Conservation (phyloP, 768 basidiomycete genomes). For the Russula vinacea region DNA sequence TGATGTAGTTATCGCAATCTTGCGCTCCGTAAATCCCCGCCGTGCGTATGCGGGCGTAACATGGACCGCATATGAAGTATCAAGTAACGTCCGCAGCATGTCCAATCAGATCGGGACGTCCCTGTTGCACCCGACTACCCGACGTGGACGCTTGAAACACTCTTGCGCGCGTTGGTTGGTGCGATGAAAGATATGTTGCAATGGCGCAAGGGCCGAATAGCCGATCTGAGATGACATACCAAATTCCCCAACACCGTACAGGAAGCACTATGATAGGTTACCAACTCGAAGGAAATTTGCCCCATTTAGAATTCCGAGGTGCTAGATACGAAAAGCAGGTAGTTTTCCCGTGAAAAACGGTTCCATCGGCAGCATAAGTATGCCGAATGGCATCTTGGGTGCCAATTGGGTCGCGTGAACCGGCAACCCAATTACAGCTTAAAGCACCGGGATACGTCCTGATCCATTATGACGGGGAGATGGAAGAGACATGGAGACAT, state of each 20-base stretch:
- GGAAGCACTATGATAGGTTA: too few relatives aligned
- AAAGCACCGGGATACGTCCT: background rate
- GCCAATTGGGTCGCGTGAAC: background rate
- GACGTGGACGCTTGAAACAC: background rate
- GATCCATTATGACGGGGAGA: too few relatives aligned
- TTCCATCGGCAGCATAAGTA: background rate
- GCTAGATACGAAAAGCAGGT: background rate
- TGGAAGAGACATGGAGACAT: background rate
- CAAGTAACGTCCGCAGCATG: background rate
- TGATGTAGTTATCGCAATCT: background rate
- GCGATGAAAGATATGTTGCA: background rate
- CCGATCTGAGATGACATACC: background rate
- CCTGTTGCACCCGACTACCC: background rate
- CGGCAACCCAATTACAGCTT: background rate
- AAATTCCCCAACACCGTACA: background rate
- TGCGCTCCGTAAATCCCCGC: background rate
- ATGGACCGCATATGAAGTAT: background rate
- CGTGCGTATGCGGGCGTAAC: background rate
- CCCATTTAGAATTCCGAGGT: background rate
- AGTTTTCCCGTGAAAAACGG: background rate
- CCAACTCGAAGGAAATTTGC: background rate
- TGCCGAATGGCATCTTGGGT: background rate
- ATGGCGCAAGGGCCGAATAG: background rate
- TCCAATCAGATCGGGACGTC: background rate
- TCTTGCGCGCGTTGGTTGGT: background rate